These are phyloP conservation scores for Myrica gale DNA, from an alignment of 306 rosid species.

Conservation along the genomic window DNA sequence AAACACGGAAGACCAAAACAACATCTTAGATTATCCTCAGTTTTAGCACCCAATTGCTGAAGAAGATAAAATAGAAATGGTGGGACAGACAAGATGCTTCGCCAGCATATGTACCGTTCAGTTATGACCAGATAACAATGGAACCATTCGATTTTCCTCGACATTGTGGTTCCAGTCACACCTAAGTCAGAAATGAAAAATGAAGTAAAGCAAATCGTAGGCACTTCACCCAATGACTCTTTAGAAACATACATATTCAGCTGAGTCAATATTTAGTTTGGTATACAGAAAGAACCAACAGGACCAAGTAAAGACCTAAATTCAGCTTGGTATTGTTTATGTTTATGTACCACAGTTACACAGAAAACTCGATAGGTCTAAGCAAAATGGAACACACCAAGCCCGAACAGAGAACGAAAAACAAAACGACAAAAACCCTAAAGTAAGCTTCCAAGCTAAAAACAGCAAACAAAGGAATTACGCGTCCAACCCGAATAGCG, in stretches of 20 bases:
- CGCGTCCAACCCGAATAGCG: not conserved
- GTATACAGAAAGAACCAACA: not conserved
- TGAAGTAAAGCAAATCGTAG: not conserved
- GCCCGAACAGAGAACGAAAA: not conserved
- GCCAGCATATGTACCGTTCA: not conserved
- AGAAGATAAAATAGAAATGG: not conserved
- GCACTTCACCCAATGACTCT: not conserved
- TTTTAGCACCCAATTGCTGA: not conserved
- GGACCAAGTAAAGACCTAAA: not conserved
- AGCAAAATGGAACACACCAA: not conserved
- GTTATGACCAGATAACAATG: not conserved
- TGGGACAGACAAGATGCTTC: not conserved
- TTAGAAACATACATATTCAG: not conserved
- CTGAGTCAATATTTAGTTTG: not conserved
- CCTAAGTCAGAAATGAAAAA: not conserved
- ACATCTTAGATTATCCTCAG: not conserved
- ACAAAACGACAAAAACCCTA: not conserved
- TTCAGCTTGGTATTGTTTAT: not conserved
- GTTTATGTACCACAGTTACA: not conserved
- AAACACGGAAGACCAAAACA: not conserved
- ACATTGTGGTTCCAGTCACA: not conserved
- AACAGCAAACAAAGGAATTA: not conserved
- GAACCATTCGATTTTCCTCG: not conserved
- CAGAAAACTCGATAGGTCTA: not conserved
- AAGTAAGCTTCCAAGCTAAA: constrained; percentile 1